A percentile compares a stretch with the other conserved stretches of the same genome.
phyloP scores from a whole-genome alignment of 805 yeast species.

The Maudiozyma saulgeensis region DNA sequence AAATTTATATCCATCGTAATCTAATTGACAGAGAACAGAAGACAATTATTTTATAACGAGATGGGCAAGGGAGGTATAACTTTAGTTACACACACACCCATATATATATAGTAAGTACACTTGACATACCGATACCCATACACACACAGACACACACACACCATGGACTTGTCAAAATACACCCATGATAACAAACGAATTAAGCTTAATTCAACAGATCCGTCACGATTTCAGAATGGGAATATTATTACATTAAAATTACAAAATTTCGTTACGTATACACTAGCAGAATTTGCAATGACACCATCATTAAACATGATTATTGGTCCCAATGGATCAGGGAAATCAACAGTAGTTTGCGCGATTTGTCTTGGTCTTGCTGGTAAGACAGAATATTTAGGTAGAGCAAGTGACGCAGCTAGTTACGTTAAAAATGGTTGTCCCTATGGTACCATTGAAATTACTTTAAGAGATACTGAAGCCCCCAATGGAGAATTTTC shows the following conservation, averaged over 20 bases:
- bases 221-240: constrained; percentile 34
- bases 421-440: constrained; percentile 68
- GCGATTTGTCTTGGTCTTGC: constrained; percentile 85
- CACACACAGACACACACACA: not conserved
- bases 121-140: too few species aligned
- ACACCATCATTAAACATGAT: constrained; percentile 84
- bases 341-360: constrained; percentile 86
- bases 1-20: too few species aligned
- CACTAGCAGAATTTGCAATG: constrained; percentile 58
- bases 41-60: too few species aligned
- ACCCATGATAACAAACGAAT: not conserved
- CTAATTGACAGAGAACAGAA: too few species aligned
- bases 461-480: constrained; percentile 22
- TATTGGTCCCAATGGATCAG: constrained; percentile 95
- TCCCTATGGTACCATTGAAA: constrained; percentile 29
- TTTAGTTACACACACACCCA: too few species aligned
- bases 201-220: constrained; percentile 7
- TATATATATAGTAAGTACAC: too few species aligned
- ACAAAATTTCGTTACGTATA: constrained; percentile 61
- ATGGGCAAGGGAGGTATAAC: too few species aligned
- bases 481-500: constrained; percentile 4
- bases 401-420: constrained; percentile 50
- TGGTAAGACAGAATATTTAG: constrained; percentile 66
- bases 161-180: not conserved
- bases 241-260: constrained; percentile 46